These are phyloP conservation scores for Amanita polypyramis DNA, from an alignment of 768 basidiomycete genomes.

Conservation along the genomic window DNA sequence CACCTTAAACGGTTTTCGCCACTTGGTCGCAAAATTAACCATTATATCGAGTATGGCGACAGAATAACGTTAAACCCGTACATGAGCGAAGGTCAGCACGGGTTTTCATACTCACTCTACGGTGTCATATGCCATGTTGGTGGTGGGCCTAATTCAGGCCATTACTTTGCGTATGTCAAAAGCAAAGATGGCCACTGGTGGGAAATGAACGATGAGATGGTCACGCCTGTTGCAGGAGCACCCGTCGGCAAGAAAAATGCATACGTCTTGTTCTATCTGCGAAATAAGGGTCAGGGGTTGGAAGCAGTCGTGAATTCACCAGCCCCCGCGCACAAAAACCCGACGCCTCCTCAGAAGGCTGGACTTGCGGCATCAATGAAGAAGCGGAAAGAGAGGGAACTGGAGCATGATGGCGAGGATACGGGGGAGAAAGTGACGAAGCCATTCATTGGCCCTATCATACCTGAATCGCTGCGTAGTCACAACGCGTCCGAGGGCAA, in stretches of 20 bases:
- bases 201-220: constrained; percentile 90
- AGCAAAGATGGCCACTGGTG: constrained; percentile 64
- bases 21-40: constrained; percentile 76
- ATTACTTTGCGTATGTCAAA: constrained; percentile 86
- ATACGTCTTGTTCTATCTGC: constrained; percentile 89
- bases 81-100: constrained; percentile 77
- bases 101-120: constrained; percentile 77
- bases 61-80: constrained; percentile 57
- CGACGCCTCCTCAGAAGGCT: constrained; percentile 20
- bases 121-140: constrained; percentile 93
- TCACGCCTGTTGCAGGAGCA: constrained; percentile 29
- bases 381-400: constrained; percentile 31
- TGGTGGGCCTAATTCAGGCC: constrained; percentile 87
- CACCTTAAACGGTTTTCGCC: constrained; percentile 95
- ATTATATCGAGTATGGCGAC: constrained; percentile 71
- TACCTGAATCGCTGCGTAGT: constrained; percentile 37
- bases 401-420: constrained; percentile 39
- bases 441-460: constrained; percentile 56
- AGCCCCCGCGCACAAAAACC: constrained; percentile 9
- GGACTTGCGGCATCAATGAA: constrained; percentile 40
- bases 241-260: constrained; percentile 69
- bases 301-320: constrained; percentile 46
- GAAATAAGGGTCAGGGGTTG: constrained; percentile 65
- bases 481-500: constrained; percentile 15
- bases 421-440: constrained; percentile 35